A percentile compares a stretch with the other conserved stretches of the same genome.
Conservation (phyloP, 768 basidiomycete genomes). For the Vararia minispora region DNA sequence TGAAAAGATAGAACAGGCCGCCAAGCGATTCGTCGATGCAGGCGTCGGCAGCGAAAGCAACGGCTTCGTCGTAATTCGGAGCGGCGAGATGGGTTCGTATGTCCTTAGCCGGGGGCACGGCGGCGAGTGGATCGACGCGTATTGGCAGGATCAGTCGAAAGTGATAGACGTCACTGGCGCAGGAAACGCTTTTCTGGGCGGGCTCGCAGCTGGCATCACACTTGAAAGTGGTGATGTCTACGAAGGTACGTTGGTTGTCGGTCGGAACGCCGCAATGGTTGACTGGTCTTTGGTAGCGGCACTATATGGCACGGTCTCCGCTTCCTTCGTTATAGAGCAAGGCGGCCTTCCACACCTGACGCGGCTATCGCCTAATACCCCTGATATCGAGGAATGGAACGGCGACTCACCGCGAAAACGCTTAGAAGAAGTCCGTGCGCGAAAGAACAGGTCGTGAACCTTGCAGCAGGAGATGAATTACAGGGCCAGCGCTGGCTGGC, state of each 20-base stretch:
- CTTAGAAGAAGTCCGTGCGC: slow-evolving; percentile 39
- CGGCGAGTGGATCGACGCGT: slow-evolving; percentile 63
- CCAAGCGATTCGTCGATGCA: slow-evolving; percentile 45
- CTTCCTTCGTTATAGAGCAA: slow-evolving; percentile 79
- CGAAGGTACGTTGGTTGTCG: slow-evolving; percentile 37
- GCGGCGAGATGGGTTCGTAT: slow-evolving; percentile 65
- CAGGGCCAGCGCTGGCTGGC: background rate
- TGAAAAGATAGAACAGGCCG: slow-evolving; percentile 54
- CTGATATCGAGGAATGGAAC: slow-evolving; percentile 47
- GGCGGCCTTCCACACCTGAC: slow-evolving; percentile 54
- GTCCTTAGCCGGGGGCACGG: slow-evolving; percentile 32
- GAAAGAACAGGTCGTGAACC: slow-evolving; percentile 10
- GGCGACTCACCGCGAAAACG: slow-evolving; percentile 50
- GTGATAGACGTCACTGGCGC: slow-evolving; percentile 87
- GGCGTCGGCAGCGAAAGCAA: slow-evolving; percentile 38
- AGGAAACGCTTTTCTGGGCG: slow-evolving; percentile 86
- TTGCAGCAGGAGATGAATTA: slow-evolving; percentile 1
- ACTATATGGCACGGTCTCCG: slow-evolving; percentile 69
- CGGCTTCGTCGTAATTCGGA: slow-evolving; percentile 64
- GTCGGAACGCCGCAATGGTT: background rate
- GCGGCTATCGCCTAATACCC: slow-evolving; percentile 3
- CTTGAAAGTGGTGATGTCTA: slow-evolving; percentile 46
- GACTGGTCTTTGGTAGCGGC: slow-evolving; percentile 33
- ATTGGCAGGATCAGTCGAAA: slow-evolving; percentile 43
- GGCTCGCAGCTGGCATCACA: slow-evolving; percentile 63